Evolutionary conservation across 2,329 filamentous ascomycete species (phyloP), one percentile per base, ranked within the genome.

Genomic region (Triangularia setosa): DNA sequence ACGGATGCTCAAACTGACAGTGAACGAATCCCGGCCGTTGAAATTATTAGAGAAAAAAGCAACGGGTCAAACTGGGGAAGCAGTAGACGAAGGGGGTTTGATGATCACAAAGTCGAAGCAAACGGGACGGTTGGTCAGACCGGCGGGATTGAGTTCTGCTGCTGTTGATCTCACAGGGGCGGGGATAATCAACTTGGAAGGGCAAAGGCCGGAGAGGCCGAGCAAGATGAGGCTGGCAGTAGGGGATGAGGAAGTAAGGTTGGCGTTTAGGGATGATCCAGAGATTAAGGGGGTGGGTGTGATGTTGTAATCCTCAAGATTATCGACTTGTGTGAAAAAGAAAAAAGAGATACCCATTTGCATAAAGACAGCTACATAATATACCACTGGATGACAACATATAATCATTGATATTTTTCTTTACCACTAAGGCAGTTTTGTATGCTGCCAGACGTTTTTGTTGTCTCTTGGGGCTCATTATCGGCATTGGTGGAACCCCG

Each of bases 161-260:
- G 92, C 92, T 1, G 84, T 92, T 64, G 93, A 94, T 65, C 82
- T 99, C 21, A 89, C 91, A 66, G 93, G 95, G 66, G 92, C 93
- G 0, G 95, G 95, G 0, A 86, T 99, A 60, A 83, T 99, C 64
- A 91, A 92, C 5, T 77, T 99, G 60, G 95, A 99, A 75, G 86
- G 86, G 3, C 85, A 89, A 65, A 88, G 88, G 69, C 90, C 93
- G 0, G 94, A 98, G 74, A 83, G 95, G 53, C 92, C 92, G 23
- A 94, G 92, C 63, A 93, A 96, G 76, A 86, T 99, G 48, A 84
- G 94, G 63, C 81, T 99, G 63, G 88, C 91, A 23, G 89, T 98
- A 69, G 90, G 91, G 12, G 92, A 97, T 65, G 94, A 98, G 72
- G 94, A 99, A 77, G 87, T 99, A 27, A 90, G 90, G 74, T 85